Evolutionary conservation across 371 early-diverging fungal genomes (phyloP), one percentile per base, ranked within the genome.

Genomic region (Funneliformis caledonium): DNA sequence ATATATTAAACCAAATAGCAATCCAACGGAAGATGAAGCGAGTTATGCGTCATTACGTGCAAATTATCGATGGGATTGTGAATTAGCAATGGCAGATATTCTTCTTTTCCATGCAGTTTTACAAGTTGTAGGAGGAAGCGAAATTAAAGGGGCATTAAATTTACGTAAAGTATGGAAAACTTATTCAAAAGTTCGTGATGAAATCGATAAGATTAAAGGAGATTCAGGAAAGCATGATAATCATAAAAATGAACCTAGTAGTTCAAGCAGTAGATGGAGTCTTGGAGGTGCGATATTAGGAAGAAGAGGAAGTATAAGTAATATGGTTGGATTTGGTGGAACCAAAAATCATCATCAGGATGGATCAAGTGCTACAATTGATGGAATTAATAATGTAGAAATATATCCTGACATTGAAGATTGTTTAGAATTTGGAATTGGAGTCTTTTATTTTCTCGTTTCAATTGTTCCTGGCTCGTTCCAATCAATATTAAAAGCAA

Each of bases 1-100:
- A 82, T 43, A 79, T 74, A 50, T 81, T 81, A 1, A 48, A 80
- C 50, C 85, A 82, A 67, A 77, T 82, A 42, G 77, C 65, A 2
- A 33, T 84, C 26, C 56, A 45, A n/a, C 45, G 4, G 74, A 73
- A 56, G 74, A 73, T 73, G 81, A 82, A 4, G 78, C 64, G n/a
- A 80, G 81, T 72, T 83, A 82, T 9, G 82, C 68, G 22, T 82
- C 85, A 1, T 79, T 85, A 33, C 83, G 85, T 42, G 81, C 83
- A 48, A 86, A 86, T 80, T 86, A 83, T 82, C 83, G 85, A 72
- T 86, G 86, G 86, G 86, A 86, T 31, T 86, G 86, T 33, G 86
- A 86, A 10, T 82, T 86, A 82, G 80, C 86, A 0, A 81, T 85
- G 65, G 85, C 83, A 19, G 85, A 86, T 62, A 82, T 83, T 1